Conservation (phyloP, 495 filamentous ascomycete genomes). For the Recurvomyces mirabilis region DNA sequence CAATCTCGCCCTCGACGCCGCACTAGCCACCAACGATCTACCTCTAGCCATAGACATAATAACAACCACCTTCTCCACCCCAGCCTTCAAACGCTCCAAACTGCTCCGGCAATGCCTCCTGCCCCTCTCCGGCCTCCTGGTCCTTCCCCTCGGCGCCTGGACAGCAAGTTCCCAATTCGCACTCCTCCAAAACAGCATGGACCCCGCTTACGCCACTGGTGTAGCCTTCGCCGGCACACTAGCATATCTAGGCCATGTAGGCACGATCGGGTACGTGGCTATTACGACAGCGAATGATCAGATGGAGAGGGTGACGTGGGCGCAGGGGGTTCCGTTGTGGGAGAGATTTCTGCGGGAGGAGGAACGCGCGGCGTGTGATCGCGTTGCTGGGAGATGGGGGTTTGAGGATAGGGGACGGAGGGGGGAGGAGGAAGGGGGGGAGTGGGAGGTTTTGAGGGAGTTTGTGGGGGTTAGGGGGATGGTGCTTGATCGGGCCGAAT, state of each 20-base stretch:
- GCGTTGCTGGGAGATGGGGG: constrained; percentile 76
- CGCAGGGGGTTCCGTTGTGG: constrained; percentile 62
- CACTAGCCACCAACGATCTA: constrained; percentile 66
- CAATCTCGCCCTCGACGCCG: constrained; percentile 58
- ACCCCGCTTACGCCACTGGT: constrained; percentile 55
- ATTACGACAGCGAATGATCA: constrained; percentile 82
- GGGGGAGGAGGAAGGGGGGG: constrained; percentile 82
- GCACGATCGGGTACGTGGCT: constrained; percentile 70
- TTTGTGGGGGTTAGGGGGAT: constrained; percentile 71
- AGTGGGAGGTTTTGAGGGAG: constrained; percentile 75
- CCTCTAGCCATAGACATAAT: constrained; percentile 67
- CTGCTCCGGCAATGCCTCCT: constrained; percentile 40
- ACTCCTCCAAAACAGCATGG: constrained; percentile 55
- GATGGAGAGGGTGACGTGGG: constrained; percentile 87
- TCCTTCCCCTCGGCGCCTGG: constrained; percentile 60
- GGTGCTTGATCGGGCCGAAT: constrained; percentile 72
- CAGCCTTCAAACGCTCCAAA: constrained; percentile 61
- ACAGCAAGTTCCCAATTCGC: constrained; percentile 51
- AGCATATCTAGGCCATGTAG: constrained; percentile 68
- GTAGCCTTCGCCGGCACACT: constrained; percentile 70
- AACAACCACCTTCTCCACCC: constrained; percentile 60
- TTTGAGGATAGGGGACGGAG: constrained; percentile 67
- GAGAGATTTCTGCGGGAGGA: constrained; percentile 89
- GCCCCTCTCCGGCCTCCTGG: constrained; percentile 41
- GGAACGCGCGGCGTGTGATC: constrained; percentile 80